Percentiles rank a stretch among this genome's conserved stretches.
Evolutionary conservation across 75 land plant species (phyloP).

Genomic region (Cunninghamia lanceolata): DNA sequence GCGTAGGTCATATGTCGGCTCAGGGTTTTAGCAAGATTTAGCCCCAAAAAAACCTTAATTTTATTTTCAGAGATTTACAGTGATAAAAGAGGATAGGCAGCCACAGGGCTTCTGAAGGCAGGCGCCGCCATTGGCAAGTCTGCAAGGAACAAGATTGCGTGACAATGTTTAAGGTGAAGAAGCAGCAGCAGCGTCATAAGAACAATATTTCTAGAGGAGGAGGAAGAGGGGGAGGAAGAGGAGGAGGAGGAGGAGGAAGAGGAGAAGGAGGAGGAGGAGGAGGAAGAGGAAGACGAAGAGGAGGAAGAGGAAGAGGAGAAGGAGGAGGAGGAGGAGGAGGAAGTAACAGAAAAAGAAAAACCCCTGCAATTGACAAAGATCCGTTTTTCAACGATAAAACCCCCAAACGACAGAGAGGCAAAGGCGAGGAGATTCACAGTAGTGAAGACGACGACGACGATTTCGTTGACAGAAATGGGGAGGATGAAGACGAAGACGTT

Average conservation of each 20-base stretch:
- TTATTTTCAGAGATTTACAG: neutral
- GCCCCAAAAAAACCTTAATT: neutral
- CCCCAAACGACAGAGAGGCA: neutral
- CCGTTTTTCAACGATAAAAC: constrained; percentile 4
- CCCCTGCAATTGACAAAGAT: constrained; percentile 2
- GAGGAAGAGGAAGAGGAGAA: too few relatives aligned
- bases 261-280: neutral
- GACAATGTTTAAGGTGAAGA: neutral
- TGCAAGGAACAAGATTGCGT: neutral
- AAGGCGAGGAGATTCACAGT: constrained; percentile 34
- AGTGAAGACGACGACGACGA: constrained; percentile 17
- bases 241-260: too few relatives aligned
- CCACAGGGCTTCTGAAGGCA: neutral
- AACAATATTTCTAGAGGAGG: neutral
- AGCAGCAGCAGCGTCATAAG: neutral
- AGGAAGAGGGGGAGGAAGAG: too few relatives aligned
- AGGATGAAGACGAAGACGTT: constrained; percentile 19
- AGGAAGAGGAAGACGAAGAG: too few relatives aligned
- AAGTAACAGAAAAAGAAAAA: neutral
- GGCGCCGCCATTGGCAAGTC: neutral
- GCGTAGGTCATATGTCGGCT: too few relatives aligned
- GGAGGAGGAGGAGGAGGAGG: neutral
- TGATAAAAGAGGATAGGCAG: neutral
- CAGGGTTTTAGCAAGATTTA: neutral
- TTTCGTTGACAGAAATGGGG: neutral